These are phyloP conservation scores for Leucogyrophana mollusca DNA, from an alignment of 768 basidiomycete species.

Conservation along the genomic window DNA sequence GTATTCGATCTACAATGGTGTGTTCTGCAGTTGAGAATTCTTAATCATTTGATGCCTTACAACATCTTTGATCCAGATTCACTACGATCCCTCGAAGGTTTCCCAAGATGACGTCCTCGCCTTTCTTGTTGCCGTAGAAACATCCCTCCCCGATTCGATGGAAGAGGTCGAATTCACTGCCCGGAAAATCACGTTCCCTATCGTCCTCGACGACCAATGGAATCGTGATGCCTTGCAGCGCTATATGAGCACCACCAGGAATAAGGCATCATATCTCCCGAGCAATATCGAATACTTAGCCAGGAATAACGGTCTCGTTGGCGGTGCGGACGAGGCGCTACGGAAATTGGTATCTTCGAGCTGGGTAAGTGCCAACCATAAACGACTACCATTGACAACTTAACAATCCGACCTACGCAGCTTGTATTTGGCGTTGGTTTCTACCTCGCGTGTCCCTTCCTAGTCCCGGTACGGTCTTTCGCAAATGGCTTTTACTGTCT, in stretches of 20 bases:
- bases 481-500: background rate
- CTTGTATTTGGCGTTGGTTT: slow-evolving; percentile 64
- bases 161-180: slow-evolving; percentile 44
- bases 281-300: slow-evolving; percentile 70
- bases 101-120: slow-evolving; percentile 44
- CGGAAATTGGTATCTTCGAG: slow-evolving; percentile 46
- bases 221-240: slow-evolving; percentile 51
- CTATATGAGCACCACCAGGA: slow-evolving; percentile 55
- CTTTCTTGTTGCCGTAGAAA: slow-evolving; percentile 37
- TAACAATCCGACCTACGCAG: slow-evolving; percentile 27
- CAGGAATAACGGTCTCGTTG: slow-evolving; percentile 54
- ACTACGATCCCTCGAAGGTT: slow-evolving; percentile 44
- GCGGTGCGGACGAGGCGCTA: slow-evolving; percentile 41
- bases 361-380: slow-evolving; percentile 37
- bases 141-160: slow-evolving; percentile 38
- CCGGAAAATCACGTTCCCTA: slow-evolving; percentile 57
- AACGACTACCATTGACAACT: background rate
- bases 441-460: slow-evolving; percentile 62
- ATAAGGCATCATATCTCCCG: slow-evolving; percentile 63
- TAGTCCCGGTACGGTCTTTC: slow-evolving; percentile 47
- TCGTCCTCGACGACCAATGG: slow-evolving; percentile 62
- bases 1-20: slow-evolving; percentile 61
- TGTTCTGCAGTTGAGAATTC: slow-evolving; percentile 5
- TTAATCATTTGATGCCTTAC: background rate
- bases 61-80: slow-evolving; percentile 33